Evolutionary conservation across 257 asterid genomes (phyloP), one percentile per base, ranked within the genome.

Genomic region (Gentiana straminea): DNA sequence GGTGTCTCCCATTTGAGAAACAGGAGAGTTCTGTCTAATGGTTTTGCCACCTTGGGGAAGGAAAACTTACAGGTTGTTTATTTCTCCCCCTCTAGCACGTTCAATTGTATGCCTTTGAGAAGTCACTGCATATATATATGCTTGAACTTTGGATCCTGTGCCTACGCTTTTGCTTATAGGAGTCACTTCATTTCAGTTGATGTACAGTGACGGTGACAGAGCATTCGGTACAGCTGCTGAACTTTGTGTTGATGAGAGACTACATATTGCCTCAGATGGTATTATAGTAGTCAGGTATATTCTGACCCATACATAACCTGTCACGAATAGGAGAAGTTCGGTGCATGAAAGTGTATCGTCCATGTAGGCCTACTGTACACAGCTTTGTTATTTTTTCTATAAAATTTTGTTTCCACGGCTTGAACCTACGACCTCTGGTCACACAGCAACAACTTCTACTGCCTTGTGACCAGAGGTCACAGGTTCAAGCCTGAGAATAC

Each of bases 141-240:
- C 24, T 24, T 24, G 24, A 24, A 41, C 46, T 5, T 5, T 41
- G 46, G 46, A 41, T 41, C 0, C 9, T 4, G 46, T 41, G 46
- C 9, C 44, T 39, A 39, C 44, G 9, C 9, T 4, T 41, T 7
- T 41, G 46, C 7, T 5, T 41, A 41, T 41, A 41, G 46, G 46
- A 54, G 36, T 70, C 68, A 68, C 66, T 70, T 68, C 54, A 70
- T 67, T 67, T 60, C 85, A 92, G 97, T 77, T 88, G 78, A 92
- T 88, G 99, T 92, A 81, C 73, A 92, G 95, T 59, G 99, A 92
- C 65, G 99, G 99, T 52, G 97, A 92, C 84, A 92, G 85, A 81
- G 99, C 99, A 78, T 92, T 88, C 73, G 99, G 97, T 55, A 79
- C 99, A 7, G 83, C 95, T 52, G 58, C 86, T 62, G 97, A 92